Evolutionary conservation across 495 filamentous ascomycete genomes (phyloP), one percentile per base, ranked within the genome.

Genomic region (Talaromyces proteolyticus): DNA sequence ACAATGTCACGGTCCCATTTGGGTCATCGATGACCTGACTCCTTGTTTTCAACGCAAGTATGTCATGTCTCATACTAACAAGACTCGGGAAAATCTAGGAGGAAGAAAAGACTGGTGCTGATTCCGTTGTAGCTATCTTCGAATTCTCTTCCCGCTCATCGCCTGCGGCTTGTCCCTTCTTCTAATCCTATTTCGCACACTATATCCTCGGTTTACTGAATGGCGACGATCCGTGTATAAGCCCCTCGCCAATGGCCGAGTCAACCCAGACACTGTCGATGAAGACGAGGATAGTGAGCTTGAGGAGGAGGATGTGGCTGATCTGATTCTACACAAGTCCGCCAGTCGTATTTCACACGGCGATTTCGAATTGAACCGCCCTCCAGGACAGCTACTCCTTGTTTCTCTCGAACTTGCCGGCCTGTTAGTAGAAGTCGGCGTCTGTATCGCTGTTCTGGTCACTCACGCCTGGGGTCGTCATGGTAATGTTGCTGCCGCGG

Each of bases 31-130:
- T 69, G 94, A 98, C 69, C 86, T 98, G 62, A 86, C 87, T 10
- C 70, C 64, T 45, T 97, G 94, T 69, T 91, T 98, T 62, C 85
- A 89, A 60, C 81, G 79, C 73, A 89, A 94, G 92, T 96, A 68
- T 67, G 87, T 70, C 2, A 17, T 34, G 19, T 34, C 21, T 25
- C 36, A 45, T n/a, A 41, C 49, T 23, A 6, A 2, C 11, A 29
- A 39, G 49, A 34, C 8, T 2, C 29, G 29, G 2, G 14, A 34
- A 34, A 8, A 4, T 10, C 8, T 10, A 29, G 12, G 25, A 29
- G 14, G 14, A 34, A 34, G 29, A 34, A 34, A 34, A 34, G 29
- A 34, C n/a, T n/a, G n/a, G n/a, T 34, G 18, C 10, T 34, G 34
- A n/a, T 49, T 2, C 6, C 25, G n/a, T 42, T 48, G 58, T 64